Percentiles rank a stretch among this genome's conserved stretches.
Conservation (phyloP, 2,329 filamentous ascomycete species). For the Pseudogymnoascus sp. region DNA sequence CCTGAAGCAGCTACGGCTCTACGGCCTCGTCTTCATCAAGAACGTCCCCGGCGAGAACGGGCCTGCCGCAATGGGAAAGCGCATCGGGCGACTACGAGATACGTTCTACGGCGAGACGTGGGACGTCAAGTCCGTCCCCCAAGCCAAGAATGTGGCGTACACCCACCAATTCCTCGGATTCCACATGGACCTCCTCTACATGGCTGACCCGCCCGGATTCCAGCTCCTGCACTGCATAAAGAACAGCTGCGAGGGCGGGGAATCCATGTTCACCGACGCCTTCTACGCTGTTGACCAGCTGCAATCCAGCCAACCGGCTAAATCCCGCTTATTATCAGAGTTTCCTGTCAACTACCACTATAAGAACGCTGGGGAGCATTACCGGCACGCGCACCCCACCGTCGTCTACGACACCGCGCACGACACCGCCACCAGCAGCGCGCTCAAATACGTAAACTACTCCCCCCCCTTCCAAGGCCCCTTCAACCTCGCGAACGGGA, state of each 20-base stretch:
- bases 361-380: conserved; percentile 54
- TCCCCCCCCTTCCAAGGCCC: conserved; percentile 71
- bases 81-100: conserved; percentile 70
- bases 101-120: conserved; percentile 90
- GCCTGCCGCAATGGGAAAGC: conserved; percentile 59
- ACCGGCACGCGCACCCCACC: conserved; percentile 49
- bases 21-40: conserved; percentile 70
- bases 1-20: conserved; percentile 51
- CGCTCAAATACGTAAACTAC: conserved; percentile 47
- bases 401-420: conserved; percentile 31
- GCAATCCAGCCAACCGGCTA: conserved; percentile 14
- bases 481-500: conserved; percentile 28
- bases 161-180: conserved; percentile 74
- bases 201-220: conserved; percentile 66
- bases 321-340: conserved; percentile 33
- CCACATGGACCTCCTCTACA: conserved; percentile 91
- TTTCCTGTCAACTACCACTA: conserved; percentile 57
- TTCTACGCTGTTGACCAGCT: conserved; percentile 48
- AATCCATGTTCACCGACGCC: conserved; percentile 78
- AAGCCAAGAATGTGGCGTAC: conserved; percentile 88
- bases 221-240: conserved; percentile 86
- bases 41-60: conserved; percentile 61
- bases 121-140: conserved; percentile 73
- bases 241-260: conserved; percentile 70
- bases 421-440: too few species aligned